Evolutionary conservation across 306 rosid genomes (phyloP).

Genomic region (Medicago arabica): DNA sequence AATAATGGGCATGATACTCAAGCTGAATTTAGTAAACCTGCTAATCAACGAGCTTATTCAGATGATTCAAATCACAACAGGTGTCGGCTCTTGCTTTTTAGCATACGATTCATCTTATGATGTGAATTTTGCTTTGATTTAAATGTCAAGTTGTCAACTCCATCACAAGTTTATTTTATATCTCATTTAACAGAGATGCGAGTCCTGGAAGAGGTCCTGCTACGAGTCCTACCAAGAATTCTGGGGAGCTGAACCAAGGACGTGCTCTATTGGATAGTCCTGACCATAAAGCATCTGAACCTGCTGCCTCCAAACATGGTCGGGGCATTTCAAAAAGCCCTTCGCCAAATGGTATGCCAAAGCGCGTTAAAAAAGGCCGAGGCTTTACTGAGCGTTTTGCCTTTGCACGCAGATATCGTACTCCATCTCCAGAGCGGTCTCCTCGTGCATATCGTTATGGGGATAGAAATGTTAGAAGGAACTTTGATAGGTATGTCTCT

Average conservation of each 20-base stretch:
- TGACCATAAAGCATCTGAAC: conserved; percentile 53
- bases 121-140: conserved; percentile 18
- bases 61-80: conserved; percentile 72
- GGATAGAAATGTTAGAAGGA: conserved; percentile 68
- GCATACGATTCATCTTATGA: not conserved
- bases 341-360: conserved; percentile 79
- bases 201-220: conserved; percentile 59
- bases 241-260: conserved; percentile 52
- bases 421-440: conserved; percentile 87
- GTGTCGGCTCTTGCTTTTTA: conserved; percentile 52
- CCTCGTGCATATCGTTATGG: conserved; percentile 55
- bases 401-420: conserved; percentile 87
- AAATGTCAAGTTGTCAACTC: conserved; percentile 21
- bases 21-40: conserved; percentile 52
- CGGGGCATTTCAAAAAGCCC: conserved; percentile 70
- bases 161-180: conserved; percentile 34
- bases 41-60: conserved; percentile 52
- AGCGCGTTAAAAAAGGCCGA: conserved; percentile 94
- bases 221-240: conserved; percentile 53
- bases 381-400: conserved; percentile 94
- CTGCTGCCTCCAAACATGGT: conserved; percentile 53
- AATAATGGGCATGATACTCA: conserved; percentile 62
- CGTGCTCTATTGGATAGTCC: conserved; percentile 51
- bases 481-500: conserved; percentile 69
- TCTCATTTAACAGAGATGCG: conserved; percentile 59